These are phyloP conservation scores for Colletotrichum gloeosporioides DNA, from an alignment of 2,329 filamentous ascomycete species.

Conservation along the genomic window DNA sequence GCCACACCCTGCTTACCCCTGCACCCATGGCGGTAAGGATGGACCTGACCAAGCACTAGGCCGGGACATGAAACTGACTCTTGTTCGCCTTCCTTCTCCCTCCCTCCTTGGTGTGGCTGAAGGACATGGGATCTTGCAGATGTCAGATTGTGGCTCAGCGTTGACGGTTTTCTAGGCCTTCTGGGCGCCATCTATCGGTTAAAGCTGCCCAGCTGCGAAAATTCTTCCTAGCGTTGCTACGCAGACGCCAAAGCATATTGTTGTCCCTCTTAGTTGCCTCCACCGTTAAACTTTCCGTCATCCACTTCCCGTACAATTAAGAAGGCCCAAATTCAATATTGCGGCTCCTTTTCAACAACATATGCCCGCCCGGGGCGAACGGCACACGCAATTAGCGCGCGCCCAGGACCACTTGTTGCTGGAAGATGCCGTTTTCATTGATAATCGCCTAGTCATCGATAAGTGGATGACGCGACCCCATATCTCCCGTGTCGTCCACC, in stretches of 20 bases:
- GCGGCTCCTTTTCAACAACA: not conserved
- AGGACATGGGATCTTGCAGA: not conserved
- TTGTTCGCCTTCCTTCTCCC: not conserved
- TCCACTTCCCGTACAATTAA: conserved; percentile 1
- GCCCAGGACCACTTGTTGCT: not conserved
- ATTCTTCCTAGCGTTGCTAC: not conserved
- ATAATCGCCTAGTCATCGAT: not conserved
- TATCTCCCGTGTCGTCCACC: not conserved
- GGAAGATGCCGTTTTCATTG: not conserved
- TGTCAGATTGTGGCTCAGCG: not conserved
- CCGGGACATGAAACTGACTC: conserved; percentile 3
- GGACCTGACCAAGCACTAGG: not conserved
- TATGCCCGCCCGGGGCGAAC: not conserved
- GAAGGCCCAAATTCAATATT: not conserved
- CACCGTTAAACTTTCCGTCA: not conserved
- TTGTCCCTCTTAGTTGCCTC: not conserved
- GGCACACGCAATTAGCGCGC: not conserved
- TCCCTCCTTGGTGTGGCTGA: not conserved
- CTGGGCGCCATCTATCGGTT: conserved; percentile 15
- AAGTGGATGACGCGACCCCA: not conserved
- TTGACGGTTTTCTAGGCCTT: not conserved
- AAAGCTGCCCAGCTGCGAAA: conserved; percentile 2
- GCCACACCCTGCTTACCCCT: not conserved
- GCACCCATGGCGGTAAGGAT: not conserved
- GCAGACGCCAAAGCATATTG: not conserved